Conservation (phyloP, 495 filamentous ascomycete species). For the Melanomma pulvis-pyrius region DNA sequence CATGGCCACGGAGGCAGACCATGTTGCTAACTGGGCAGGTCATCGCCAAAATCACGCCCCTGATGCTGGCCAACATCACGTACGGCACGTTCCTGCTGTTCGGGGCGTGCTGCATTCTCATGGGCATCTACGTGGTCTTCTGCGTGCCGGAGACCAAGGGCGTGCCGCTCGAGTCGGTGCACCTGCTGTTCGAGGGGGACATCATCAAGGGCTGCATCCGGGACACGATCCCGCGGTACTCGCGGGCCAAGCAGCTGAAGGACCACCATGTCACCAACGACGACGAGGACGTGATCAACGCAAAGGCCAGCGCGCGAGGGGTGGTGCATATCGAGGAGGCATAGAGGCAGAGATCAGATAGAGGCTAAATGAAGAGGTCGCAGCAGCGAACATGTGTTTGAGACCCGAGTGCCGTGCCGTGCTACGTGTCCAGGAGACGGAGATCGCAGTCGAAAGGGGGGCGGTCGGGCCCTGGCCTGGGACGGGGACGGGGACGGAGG, state of each 20-base stretch:
- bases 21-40: slow-evolving; percentile 5
- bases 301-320: slow-evolving; percentile 11
- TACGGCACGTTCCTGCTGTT: slow-evolving; percentile 51
- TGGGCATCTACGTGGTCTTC: slow-evolving; percentile 39
- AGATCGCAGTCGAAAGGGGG: slow-evolving; percentile 18
- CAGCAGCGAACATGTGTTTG: not conserved
- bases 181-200: slow-evolving; percentile 37
- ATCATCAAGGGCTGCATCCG: slow-evolving; percentile 34
- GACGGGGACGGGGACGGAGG: not conserved
- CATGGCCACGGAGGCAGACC: slow-evolving; percentile 5
- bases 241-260: slow-evolving; percentile 34
- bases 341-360: not conserved
- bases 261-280: slow-evolving; percentile 33
- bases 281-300: slow-evolving; percentile 14
- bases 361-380: not conserved
- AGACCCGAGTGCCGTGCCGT: slow-evolving; percentile 4
- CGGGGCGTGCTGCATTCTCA: slow-evolving; percentile 40
- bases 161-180: slow-evolving; percentile 37
- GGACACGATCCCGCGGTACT: slow-evolving; percentile 34
- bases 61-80: slow-evolving; percentile 56
- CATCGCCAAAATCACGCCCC: slow-evolving; percentile 55
- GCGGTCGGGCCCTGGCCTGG: slow-evolving; percentile 6
- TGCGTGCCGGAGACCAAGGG: slow-evolving; percentile 41
- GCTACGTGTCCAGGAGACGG: slow-evolving; percentile 34
- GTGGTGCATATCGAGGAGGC: slow-evolving; percentile 29